Evolutionary conservation across 2,329 filamentous ascomycete species (phyloP), one percentile per base, ranked within the genome.

Genomic region (Pseudogymnoascus pannorum): DNA sequence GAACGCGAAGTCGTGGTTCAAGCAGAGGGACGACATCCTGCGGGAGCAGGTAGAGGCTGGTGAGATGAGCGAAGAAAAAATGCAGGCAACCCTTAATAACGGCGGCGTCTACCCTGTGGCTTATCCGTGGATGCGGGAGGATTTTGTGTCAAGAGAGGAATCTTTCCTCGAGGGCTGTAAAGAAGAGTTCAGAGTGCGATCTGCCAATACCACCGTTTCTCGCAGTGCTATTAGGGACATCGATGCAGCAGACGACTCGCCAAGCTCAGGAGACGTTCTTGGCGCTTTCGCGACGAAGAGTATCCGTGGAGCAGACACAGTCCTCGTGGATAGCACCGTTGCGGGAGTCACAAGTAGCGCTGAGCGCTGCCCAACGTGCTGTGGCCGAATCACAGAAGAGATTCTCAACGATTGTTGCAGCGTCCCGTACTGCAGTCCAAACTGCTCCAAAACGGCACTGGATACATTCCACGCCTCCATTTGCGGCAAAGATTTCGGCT

Each of bases 401-500:
- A 62, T 65, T 12, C 54, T 64, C 51, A 68, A 65, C 36, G 57
- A 59, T 3, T 64, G 66, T 38, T 73, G 71, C 57, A 64, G 59
- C 18, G 63, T 64, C 36, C 36, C 61, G 5, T 72, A 69, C 61
- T 73, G 71, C 61, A 68, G 66, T n/a, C 31, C 62, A 16, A 51
- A 14, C 7, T 73, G 71, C 61, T 67, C 66, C 14, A 58, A 66
- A 14, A 58, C 65, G 9, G 72, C 71, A 2, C 38, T 68, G 22
- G 31, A 61, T 3, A 69, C 66, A 6, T 72, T 69, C 59, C 71
- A 73, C 48, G 57, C 57, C 18, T 61, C 66, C 11, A 40, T 71
- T 3, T 73, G 72, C 58, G 66, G 68, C 2, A 71, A 68, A 61
- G 66, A 71, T 61, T 68, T 73, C 60, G 48, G 58, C 3, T 72